phyloP scores from a whole-genome alignment of 805 yeast species.

The Candida xiaguanensis region DNA sequence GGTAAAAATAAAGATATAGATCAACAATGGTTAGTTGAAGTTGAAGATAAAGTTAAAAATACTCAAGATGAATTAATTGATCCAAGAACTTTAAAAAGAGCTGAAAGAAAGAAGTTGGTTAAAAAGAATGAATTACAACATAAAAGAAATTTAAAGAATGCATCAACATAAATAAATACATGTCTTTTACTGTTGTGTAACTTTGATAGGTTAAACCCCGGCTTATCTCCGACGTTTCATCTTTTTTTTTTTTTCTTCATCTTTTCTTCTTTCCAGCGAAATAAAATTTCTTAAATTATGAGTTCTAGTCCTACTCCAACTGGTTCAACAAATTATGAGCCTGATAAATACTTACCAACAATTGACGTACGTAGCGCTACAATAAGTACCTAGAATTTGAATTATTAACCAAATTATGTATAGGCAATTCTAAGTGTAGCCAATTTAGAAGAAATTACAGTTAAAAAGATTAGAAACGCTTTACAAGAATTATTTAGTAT shows the following conservation, averaged over 20 bases:
- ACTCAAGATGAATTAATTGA: constrained; percentile 64
- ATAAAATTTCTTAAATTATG: too few relatives aligned
- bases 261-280: neutral
- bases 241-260: neutral
- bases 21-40: constrained; percentile 93
- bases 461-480: constrained; percentile 67
- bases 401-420: neutral
- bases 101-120: constrained; percentile 77
- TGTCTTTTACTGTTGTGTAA: too few relatives aligned
- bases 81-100: constrained; percentile 79
- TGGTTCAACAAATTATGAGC: constrained; percentile 4
- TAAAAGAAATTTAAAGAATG: constrained; percentile 64
- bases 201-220: neutral
- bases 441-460: constrained; percentile 65
- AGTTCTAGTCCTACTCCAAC: neutral
- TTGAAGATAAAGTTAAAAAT: constrained; percentile 65
- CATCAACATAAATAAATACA: neutral
- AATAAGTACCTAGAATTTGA: neutral
- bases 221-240: too few relatives aligned
- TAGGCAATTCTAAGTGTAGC: constrained; percentile 72
- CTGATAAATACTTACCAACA: constrained; percentile 50
- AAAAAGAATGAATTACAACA: constrained; percentile 85
- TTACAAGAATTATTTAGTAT: constrained; percentile 64
- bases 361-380: constrained; percentile 50
- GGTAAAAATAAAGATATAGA: constrained; percentile 88